These are phyloP conservation scores for Hypoxylon crocopeplum DNA, from an alignment of 495 filamentous ascomycete genomes.

Conservation along the genomic window DNA sequence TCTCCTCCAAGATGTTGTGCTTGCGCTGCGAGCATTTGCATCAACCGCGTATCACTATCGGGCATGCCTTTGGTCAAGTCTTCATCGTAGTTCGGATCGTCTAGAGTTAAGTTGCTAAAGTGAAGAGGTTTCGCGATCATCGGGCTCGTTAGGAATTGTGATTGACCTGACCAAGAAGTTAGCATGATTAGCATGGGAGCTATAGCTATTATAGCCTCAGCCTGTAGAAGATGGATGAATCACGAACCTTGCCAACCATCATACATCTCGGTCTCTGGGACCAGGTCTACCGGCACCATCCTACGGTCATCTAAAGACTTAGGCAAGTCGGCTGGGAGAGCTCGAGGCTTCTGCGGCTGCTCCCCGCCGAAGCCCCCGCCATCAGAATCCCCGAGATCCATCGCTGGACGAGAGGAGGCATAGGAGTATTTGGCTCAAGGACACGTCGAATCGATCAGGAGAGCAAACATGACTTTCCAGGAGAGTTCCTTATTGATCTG, in stretches of 20 bases:
- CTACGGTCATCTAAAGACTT: conserved; percentile 89
- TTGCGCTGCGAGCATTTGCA: conserved; percentile 96
- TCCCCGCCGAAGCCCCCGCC: conserved; percentile 55
- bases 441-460: conserved; percentile 17
- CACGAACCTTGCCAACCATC: conserved; percentile 95
- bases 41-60: conserved; percentile 84
- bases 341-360: conserved; percentile 46
- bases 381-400: conserved; percentile 64
- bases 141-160: conserved; percentile 88
- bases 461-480: conserved; percentile 33
- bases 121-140: conserved; percentile 80
- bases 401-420: conserved; percentile 46
- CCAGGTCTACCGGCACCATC: conserved; percentile 58
- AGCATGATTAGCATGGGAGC: conserved; percentile 30
- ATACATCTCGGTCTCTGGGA: conserved; percentile 93
- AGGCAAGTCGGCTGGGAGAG: conserved; percentile 85
- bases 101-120: conserved; percentile 80
- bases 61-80: conserved; percentile 65
- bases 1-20: conserved; percentile 80
- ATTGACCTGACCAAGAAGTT: conserved; percentile 72
- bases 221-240: conserved; percentile 3
- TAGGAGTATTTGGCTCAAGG: conserved; percentile 35
- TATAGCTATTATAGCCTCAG: neutral
- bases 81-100: conserved; percentile 74
- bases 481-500: conserved; percentile 15